Evolutionary conservation across 257 asterid species (phyloP).

Genomic region (Apocynum venetum): DNA sequence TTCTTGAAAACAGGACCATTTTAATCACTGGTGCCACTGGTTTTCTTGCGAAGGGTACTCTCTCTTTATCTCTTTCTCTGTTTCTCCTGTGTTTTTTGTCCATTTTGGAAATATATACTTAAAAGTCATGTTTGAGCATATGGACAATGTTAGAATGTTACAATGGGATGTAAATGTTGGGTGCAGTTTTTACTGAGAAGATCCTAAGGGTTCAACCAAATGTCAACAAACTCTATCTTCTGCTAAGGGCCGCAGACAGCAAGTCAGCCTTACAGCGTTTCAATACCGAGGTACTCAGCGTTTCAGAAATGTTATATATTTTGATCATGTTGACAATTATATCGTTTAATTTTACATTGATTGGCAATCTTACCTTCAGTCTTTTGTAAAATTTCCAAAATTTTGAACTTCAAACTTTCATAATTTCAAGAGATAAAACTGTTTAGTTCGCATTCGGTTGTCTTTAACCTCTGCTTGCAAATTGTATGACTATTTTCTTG

Average conservation of each 20-base stretch:
- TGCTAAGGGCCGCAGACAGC: constrained; percentile 65
- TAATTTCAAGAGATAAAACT: too few relatives aligned
- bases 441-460: too few relatives aligned
- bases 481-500: too few relatives aligned
- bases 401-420: too few relatives aligned
- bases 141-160: background rate
- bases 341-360: too few relatives aligned
- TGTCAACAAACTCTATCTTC: constrained; percentile 77
- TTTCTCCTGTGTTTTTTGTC: background rate
- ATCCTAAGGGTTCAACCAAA: constrained; percentile 76
- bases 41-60: constrained; percentile 71
- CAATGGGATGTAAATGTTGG: background rate
- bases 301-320: too few relatives aligned
- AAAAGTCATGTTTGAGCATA: too few relatives aligned
- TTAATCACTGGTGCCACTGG: constrained; percentile 15
- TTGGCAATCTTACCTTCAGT: too few relatives aligned
- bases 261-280: constrained; percentile 64
- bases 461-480: too few relatives aligned
- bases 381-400: too few relatives aligned
- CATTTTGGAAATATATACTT: too few relatives aligned
- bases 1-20: constrained; percentile 52
- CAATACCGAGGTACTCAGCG: constrained; percentile 51
- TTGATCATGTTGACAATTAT: too few relatives aligned
- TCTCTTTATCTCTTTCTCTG: constrained; percentile 19
- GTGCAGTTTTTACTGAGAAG: constrained; percentile 81